Evolutionary conservation across 2,329 filamentous ascomycete genomes (phyloP).

Genomic region (Coniochaeta sp.): DNA sequence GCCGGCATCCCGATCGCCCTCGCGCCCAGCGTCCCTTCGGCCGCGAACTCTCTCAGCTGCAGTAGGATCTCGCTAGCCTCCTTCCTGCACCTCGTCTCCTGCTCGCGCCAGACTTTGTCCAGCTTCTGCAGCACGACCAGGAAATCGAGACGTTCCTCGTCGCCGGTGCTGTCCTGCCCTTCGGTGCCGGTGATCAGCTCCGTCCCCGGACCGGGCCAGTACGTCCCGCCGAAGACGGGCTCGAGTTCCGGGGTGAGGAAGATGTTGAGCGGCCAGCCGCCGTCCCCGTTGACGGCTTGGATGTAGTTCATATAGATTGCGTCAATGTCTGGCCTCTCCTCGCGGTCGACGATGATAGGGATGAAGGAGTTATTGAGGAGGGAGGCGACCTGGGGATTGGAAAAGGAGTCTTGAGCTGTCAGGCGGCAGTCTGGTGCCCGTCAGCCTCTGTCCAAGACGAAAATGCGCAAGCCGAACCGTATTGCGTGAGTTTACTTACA

Average conservation of each 20-base stretch:
- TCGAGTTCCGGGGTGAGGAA: conserved; percentile 90
- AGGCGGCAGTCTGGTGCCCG: conserved; percentile 64
- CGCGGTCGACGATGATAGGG: conserved; percentile 86
- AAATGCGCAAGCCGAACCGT: too few relatives aligned
- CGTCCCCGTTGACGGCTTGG: conserved; percentile 81
- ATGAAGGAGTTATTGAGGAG: conserved; percentile 84
- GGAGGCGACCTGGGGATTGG: conserved; percentile 69
- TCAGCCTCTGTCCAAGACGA: background rate
- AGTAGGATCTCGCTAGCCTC: conserved; percentile 77
- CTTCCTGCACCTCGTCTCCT: conserved; percentile 73
- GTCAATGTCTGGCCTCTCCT: conserved; percentile 90
- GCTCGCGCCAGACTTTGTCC: conserved; percentile 66
- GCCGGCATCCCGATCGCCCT: conserved; percentile 13
- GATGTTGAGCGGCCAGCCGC: conserved; percentile 94
- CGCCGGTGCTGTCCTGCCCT: conserved; percentile 28
- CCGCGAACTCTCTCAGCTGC: conserved; percentile 79
- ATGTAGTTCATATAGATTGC: conserved; percentile 98
- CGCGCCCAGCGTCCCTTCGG: conserved; percentile 69
- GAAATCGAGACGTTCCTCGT: conserved; percentile 64
- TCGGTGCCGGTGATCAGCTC: conserved; percentile 27
- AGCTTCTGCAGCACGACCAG: conserved; percentile 78
- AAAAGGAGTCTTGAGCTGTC: conserved; percentile 89
- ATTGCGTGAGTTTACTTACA: conserved; percentile 48
- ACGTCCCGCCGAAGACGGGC: conserved; percentile 92
- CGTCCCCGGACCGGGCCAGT: conserved; percentile 79